Evolutionary conservation across 345 rosid species (phyloP).

Genomic region (Gossypium mustelinum): DNA sequence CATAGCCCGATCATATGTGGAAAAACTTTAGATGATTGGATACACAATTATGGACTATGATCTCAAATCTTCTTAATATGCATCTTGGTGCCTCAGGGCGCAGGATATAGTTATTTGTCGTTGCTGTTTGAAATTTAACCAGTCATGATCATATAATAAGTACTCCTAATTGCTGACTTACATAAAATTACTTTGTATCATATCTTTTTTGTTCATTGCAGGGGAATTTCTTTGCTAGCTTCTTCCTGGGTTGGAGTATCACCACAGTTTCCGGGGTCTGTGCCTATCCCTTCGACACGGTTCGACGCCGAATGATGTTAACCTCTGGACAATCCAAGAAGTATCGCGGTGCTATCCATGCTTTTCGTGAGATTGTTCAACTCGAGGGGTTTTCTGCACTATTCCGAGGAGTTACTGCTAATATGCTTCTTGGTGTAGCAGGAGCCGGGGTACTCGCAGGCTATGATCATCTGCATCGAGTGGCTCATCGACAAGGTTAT

Average conservation of each 20-base stretch:
- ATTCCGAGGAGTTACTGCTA: conserved; percentile 79
- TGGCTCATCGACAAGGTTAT: conserved; percentile 47
- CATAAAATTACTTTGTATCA: background rate
- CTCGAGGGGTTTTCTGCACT: conserved; percentile 67
- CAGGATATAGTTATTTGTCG: background rate
- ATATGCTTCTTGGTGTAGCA: conserved; percentile 91
- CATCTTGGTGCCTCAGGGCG: background rate
- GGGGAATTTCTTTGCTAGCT: conserved; percentile 89
- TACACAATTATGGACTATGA: too few relatives aligned
- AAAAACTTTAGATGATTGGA: too few relatives aligned
- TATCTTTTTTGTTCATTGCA: conserved; percentile 23
- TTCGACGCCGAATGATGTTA: conserved; percentile 93
- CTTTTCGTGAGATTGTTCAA: conserved; percentile 57
- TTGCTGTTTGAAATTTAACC: background rate
- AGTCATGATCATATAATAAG: background rate
- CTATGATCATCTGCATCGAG: conserved; percentile 74
- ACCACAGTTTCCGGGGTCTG: conserved; percentile 78
- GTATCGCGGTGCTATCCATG: conserved; percentile 57
- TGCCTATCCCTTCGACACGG: conserved; percentile 88
- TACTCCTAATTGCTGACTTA: background rate
- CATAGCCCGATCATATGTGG: background rate
- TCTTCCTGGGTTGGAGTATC: conserved; percentile 89
- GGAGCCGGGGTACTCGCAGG: conserved; percentile 97
- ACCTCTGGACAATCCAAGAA: conserved; percentile 78
- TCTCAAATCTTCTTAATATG: background rate